These are phyloP conservation scores for Aspergillus bridgeri DNA, from an alignment of 495 filamentous ascomycete genomes.

Conservation along the genomic window DNA sequence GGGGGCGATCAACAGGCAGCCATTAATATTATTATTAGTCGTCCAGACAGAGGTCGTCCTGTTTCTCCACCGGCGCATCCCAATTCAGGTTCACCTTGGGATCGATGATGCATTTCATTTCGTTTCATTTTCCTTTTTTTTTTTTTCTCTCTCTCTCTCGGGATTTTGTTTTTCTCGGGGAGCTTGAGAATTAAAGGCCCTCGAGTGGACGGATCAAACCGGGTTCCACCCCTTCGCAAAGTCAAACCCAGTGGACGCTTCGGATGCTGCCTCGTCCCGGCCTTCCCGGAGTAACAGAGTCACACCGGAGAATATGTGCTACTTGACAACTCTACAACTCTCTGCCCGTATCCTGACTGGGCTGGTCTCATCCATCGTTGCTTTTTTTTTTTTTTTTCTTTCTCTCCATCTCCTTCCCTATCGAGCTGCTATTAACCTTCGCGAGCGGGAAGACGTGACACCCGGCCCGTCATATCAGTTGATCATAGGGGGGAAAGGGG, in stretches of 20 bases:
- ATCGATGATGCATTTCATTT: neutral
- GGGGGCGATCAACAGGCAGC: neutral
- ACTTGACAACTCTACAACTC: neutral
- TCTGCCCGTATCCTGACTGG: neutral
- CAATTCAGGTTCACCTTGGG: neutral
- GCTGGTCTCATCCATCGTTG: neutral
- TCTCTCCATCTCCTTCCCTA: neutral
- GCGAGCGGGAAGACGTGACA: neutral
- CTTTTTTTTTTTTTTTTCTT: neutral
- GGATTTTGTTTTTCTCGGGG: neutral
- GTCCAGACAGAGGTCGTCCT: neutral
- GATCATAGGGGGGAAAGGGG: neutral
- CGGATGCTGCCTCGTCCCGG: neutral
- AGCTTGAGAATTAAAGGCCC: neutral
- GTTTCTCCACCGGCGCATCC: neutral
- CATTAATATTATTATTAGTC: too few relatives aligned
- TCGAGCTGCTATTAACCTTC: neutral
- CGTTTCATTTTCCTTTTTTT: neutral
- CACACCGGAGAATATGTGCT: neutral
- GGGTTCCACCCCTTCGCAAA: constrained; percentile 1
- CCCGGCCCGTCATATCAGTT: neutral
- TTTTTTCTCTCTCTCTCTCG: neutral
- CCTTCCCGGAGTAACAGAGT: neutral
- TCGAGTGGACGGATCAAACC: constrained; percentile 6
- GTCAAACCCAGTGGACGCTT: neutral